Conservation (phyloP, 2,329 filamentous ascomycete genomes). For the Cladophialophora carrionii region DNA sequence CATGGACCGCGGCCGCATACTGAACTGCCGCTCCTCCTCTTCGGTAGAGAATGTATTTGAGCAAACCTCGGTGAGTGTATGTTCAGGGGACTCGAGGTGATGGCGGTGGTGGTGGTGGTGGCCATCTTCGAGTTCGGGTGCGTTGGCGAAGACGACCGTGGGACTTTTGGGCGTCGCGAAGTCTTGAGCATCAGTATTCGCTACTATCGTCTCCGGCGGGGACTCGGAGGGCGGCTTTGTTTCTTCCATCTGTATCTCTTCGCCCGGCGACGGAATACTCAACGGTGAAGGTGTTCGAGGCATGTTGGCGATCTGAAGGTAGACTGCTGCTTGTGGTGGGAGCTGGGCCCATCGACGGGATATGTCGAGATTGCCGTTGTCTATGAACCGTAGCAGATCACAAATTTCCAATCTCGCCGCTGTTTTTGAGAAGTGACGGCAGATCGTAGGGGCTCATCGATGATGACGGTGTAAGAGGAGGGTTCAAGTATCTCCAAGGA, state of each 20-base stretch:
- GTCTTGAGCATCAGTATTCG: slow-evolving; percentile 28
- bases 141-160: slow-evolving; percentile 24
- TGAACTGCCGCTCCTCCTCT: slow-evolving; percentile 14
- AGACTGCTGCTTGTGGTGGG: neutral
- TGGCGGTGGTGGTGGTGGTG: slow-evolving; percentile 1
- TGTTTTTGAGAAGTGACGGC: neutral
- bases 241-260: slow-evolving; percentile 17
- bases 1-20: slow-evolving; percentile 33
- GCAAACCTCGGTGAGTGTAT: slow-evolving; percentile 22
- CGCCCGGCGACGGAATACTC: slow-evolving; percentile 14
- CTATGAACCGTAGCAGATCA: neutral
- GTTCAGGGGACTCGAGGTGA: slow-evolving; percentile 25
- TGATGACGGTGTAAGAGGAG: neutral
- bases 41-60: slow-evolving; percentile 20
- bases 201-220: slow-evolving; percentile 5
- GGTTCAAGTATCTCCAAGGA: neutral
- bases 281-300: slow-evolving; percentile 14
- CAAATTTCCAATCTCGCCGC: neutral
- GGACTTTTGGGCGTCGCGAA: slow-evolving; percentile 27
- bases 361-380: neutral
- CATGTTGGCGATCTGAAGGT: slow-evolving; percentile 9
- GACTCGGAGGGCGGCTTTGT: slow-evolving; percentile 14
- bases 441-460: slow-evolving; percentile 9
- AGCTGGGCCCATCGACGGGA: slow-evolving; percentile 5
- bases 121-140: slow-evolving; percentile 13